These are phyloP conservation scores for Tilletia indica DNA, from an alignment of 1,284 basidiomycete species.

Conservation along the genomic window DNA sequence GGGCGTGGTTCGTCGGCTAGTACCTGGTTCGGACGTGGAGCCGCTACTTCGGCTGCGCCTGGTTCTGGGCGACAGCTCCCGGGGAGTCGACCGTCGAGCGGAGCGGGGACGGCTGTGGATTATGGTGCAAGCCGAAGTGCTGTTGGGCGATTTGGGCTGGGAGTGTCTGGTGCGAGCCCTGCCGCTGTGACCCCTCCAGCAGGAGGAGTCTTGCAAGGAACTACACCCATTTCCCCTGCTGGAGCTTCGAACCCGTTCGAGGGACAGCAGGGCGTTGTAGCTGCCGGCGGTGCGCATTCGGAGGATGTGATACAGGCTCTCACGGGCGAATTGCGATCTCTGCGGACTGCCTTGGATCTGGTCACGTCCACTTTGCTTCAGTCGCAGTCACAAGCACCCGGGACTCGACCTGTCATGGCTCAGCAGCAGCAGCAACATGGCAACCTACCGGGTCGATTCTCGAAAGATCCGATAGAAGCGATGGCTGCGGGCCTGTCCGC, in stretches of 20 bases:
- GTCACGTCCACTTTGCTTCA: slow-evolving; percentile 11
- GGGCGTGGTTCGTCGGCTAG: neutral
- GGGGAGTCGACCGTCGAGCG: slow-evolving; percentile 1
- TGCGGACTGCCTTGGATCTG: neutral
- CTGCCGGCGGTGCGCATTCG: neutral
- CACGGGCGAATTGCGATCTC: slow-evolving; percentile 11
- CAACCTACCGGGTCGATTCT: too few relatives aligned
- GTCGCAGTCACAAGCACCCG: neutral
- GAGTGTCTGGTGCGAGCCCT: neutral
- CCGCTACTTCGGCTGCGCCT: neutral
- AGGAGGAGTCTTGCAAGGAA: neutral
- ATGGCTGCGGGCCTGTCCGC: neutral
- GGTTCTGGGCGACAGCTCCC: neutral
- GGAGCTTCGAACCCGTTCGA: neutral
- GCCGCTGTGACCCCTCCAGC: neutral
- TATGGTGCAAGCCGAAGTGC: neutral
- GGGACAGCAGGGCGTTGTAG: neutral
- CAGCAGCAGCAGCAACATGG: slow-evolving; percentile 2
- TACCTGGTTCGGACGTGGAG: slow-evolving; percentile 1
- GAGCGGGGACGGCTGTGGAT: slow-evolving; percentile 8
- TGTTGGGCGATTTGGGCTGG: neutral
- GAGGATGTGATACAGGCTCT: slow-evolving; percentile 10
- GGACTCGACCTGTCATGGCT: neutral
- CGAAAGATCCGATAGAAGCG: neutral
- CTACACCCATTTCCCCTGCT: neutral